Evolutionary conservation across 371 early-diverging fungal species (phyloP), one percentile per base, ranked within the genome.

Genomic region (Nosema granulosis): DNA sequence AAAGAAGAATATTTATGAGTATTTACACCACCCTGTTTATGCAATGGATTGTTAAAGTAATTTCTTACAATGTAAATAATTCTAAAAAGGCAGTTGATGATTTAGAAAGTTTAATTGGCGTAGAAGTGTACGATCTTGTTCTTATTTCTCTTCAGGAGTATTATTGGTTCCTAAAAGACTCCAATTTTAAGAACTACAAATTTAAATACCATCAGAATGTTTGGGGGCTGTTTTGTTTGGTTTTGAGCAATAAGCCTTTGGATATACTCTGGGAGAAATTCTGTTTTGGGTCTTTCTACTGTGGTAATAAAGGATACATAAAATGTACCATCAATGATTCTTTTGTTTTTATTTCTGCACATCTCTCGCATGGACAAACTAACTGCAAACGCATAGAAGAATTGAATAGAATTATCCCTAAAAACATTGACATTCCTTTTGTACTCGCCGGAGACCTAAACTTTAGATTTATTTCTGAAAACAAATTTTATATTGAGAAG

Each of bases 31-130:
- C 3, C 3, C 3, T 35, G 35, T 9, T 4, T 12, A 35, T 63
- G 37, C 16, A 12, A 63, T 20, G 20, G 37, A 63, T n/a, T n/a
- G n/a, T 63, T n/a, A 32, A 63, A 63, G 3, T 63, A 3, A 9
- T 63, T n/a, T 20, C 63, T 35, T 63, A 63, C n/a, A 63, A 63
- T 20, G 2, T 63, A 37, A 63, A 63, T 20, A 63, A 63, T 35
- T 35, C 32, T 32, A 63, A 63, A 35, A 6, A 20, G 22, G 63
- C 63, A 35, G 32, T 35, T 1, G 22, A 35, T 20, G 35, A 63
- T 63, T 3, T 63, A 20, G 32, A 20, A 18, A 4, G 6, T 35
- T 63, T 35, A 35, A 63, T 63, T 13, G 20, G 37, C n/a, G 20
- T 1, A 35, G 12, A 18, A n/a, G 22, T 43, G 12, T 1, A 1